Percentiles rank a stretch among this genome's conserved stretches.
Conservation (phyloP, 2,329 filamentous ascomycete species). For the Aphanocladium album region DNA sequence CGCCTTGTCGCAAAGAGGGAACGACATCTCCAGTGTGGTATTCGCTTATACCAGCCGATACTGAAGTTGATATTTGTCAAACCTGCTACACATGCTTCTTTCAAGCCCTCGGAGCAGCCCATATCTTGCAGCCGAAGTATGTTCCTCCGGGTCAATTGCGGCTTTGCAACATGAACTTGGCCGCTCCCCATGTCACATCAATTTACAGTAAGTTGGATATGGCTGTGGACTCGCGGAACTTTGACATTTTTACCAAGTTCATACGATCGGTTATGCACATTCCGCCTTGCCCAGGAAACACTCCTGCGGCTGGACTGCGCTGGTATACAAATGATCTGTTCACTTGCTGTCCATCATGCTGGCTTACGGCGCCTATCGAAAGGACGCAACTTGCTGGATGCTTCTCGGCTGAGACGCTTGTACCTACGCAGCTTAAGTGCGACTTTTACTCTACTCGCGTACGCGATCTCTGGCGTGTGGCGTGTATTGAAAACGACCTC, state of each 20-base stretch:
- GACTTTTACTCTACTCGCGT: slow-evolving; percentile 2
- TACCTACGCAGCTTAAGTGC: background rate
- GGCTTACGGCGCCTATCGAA: slow-evolving; percentile 1
- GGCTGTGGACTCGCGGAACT: background rate
- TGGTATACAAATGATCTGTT: background rate
- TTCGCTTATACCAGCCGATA: background rate
- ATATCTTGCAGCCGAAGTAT: background rate
- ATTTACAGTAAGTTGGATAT: background rate
- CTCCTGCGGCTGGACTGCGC: background rate
- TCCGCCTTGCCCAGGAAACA: background rate
- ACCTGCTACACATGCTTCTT: background rate
- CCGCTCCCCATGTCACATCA: background rate
- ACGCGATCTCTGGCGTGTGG: background rate
- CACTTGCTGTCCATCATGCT: slow-evolving; percentile 4
- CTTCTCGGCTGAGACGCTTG: background rate
- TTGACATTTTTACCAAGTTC: background rate
- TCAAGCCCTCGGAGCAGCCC: background rate
- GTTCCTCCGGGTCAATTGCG: background rate
- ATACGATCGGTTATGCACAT: background rate
- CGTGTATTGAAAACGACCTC: background rate
- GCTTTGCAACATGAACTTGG: slow-evolving; percentile 1
- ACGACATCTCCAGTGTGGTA: background rate
- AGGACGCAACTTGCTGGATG: background rate
- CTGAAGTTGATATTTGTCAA: slow-evolving; percentile 1
- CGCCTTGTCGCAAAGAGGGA: background rate